Conservation (phyloP, 2,329 filamentous ascomycete genomes). For the Diaporthe amygdali region DNA sequence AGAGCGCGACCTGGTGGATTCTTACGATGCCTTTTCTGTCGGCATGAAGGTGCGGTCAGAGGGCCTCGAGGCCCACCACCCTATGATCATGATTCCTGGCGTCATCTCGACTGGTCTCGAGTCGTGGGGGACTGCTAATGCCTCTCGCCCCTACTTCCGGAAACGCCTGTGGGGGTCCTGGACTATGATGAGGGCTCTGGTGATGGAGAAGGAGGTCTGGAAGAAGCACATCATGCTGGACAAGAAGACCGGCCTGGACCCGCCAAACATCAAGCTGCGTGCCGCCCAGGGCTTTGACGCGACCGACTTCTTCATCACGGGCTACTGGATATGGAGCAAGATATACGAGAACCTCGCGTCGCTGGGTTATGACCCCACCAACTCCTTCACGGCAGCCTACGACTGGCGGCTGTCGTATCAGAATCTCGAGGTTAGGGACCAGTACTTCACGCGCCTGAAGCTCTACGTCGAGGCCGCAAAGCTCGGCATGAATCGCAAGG, state of each 20-base stretch:
- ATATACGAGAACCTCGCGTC: conserved; percentile 96
- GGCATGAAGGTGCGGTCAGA: conserved; percentile 82
- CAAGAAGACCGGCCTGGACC: conserved; percentile 87
- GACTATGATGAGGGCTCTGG: conserved; percentile 97
- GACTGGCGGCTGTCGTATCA: conserved; percentile 93
- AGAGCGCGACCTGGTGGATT: conserved; percentile 81
- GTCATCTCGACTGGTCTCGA: conserved; percentile 97
- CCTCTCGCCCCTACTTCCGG: conserved; percentile 88
- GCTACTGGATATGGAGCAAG: conserved; percentile 99
- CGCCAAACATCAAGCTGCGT: conserved; percentile 85
- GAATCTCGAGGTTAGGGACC: conserved; percentile 88
- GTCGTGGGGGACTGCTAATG: conserved; percentile 90
- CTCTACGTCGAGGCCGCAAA: conserved; percentile 86
- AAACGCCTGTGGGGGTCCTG: conserved; percentile 97
- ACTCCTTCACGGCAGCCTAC: conserved; percentile 73
- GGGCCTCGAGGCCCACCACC: conserved; percentile 81
- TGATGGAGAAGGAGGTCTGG: conserved; percentile 92
- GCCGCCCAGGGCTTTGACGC: conserved; percentile 97
- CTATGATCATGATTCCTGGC: conserved; percentile 95
- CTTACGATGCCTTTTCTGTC: conserved; percentile 93
- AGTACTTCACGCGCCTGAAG: conserved; percentile 92
- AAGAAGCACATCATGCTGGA: conserved; percentile 98
- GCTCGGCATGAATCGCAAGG: conserved; percentile 76
- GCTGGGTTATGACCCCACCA: conserved; percentile 90
- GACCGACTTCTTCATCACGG: conserved; percentile 90